phyloP scores from a whole-genome alignment of 805 yeast species.

The Myxozyma neglecta region DNA sequence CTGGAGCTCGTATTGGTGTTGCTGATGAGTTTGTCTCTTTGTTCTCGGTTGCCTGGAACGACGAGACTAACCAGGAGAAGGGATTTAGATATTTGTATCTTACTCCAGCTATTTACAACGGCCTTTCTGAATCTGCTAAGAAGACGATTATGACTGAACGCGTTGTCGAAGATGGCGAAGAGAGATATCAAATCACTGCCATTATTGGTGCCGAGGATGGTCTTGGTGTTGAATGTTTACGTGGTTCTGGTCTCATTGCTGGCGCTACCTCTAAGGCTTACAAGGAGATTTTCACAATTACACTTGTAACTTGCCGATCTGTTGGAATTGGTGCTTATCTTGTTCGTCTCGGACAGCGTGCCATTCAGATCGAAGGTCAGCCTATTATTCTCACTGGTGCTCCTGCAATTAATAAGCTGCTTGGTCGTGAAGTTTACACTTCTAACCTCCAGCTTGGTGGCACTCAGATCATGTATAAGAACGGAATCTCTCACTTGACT shows the following conservation, averaged over 20 bases:
- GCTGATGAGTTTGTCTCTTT: constrained; percentile 93
- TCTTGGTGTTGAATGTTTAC: constrained; percentile 96
- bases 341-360: constrained; percentile 97
- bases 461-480: constrained; percentile 96
- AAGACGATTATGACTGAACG: constrained; percentile 69
- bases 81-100: constrained; percentile 91
- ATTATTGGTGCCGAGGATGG: constrained; percentile 95
- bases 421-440: constrained; percentile 96
- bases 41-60: constrained; percentile 92
- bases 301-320: constrained; percentile 99
- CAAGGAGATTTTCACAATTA: constrained; percentile 94
- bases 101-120: constrained; percentile 66
- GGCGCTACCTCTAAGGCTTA: constrained; percentile 98
- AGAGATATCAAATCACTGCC: constrained; percentile 75
- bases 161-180: constrained; percentile 80
- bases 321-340: constrained; percentile 99
- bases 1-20: constrained; percentile 98
- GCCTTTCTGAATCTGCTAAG: constrained; percentile 41
- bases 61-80: constrained; percentile 66
- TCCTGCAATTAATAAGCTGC: constrained; percentile 93
- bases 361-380: constrained; percentile 97
- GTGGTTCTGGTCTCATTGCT: constrained; percentile 97
- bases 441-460: constrained; percentile 98
- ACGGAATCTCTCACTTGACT: constrained; percentile 97
- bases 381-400: constrained; percentile 99